Evolutionary conservation across 1,139 yeast genomes (phyloP).

Genomic region (Yamadazyma atlantica): DNA sequence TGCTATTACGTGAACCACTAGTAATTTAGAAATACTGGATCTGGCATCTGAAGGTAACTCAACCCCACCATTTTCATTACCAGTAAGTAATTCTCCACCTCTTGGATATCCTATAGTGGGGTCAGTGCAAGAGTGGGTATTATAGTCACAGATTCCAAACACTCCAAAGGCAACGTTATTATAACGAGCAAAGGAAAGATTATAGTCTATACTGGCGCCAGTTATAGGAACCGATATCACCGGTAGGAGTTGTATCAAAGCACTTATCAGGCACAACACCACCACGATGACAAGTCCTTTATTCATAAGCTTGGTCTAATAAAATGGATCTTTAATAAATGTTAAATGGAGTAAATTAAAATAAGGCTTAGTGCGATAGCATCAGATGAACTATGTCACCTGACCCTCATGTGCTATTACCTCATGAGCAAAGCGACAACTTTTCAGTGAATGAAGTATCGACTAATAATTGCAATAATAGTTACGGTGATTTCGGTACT

Average conservation of each 20-base stretch:
- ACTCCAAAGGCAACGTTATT: slow-evolving; percentile 42
- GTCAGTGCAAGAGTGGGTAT: slow-evolving; percentile 26
- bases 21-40: slow-evolving; percentile 40
- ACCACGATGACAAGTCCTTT: slow-evolving; percentile 26
- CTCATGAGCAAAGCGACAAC: slow-evolving; percentile 1
- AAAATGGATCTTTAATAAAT: too few species aligned
- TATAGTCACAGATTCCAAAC: slow-evolving; percentile 41
- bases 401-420: background rate
- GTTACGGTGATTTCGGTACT: slow-evolving; percentile 8
- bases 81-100: slow-evolving; percentile 10
- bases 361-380: too few species aligned
- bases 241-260: slow-evolving; percentile 40
- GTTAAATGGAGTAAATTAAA: too few species aligned
- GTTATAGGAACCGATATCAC: slow-evolving; percentile 48
- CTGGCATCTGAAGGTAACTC: slow-evolving; percentile 43
- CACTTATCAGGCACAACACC: slow-evolving; percentile 27
- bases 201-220: slow-evolving; percentile 16
- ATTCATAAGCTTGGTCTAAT: slow-evolving; percentile 26
- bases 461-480: slow-evolving; percentile 2
- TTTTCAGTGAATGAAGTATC: background rate
- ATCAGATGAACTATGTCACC: too few species aligned
- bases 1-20: slow-evolving; percentile 47
- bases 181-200: slow-evolving; percentile 30
- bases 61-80: slow-evolving; percentile 25
- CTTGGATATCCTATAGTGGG: slow-evolving; percentile 40